A percentile compares a stretch with the other conserved stretches of the same genome.
phyloP scores from a whole-genome alignment of 768 basidiomycete genomes.

The Rhizopogon roseolus region DNA sequence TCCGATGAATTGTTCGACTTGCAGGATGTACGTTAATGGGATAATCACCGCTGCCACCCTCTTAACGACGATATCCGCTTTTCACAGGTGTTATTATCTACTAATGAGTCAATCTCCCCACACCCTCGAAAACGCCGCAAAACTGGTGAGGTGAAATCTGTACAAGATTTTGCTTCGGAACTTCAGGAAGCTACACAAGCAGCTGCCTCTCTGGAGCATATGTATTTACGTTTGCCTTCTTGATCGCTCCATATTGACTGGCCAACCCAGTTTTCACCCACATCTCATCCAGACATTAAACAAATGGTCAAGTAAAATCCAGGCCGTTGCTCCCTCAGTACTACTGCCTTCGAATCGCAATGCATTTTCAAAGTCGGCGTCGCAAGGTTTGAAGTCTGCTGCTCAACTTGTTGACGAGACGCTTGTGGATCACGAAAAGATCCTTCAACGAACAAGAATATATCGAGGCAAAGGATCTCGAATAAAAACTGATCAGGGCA shows the following conservation, averaged over 20 bases:
- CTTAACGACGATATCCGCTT: slow-evolving; percentile 11
- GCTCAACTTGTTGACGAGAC: slow-evolving; percentile 77
- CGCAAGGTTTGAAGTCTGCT: slow-evolving; percentile 53
- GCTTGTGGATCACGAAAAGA: slow-evolving; percentile 49
- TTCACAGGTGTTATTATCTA: slow-evolving; percentile 38
- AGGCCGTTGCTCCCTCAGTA: slow-evolving; percentile 81
- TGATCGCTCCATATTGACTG: not conserved
- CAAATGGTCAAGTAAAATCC: slow-evolving; percentile 97
- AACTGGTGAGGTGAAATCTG: slow-evolving; percentile 21
- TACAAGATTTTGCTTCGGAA: slow-evolving; percentile 13
- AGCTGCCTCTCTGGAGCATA: slow-evolving; percentile 43
- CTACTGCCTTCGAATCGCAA: slow-evolving; percentile 68
- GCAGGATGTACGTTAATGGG: slow-evolving; percentile 50
- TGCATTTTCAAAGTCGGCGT: slow-evolving; percentile 54
- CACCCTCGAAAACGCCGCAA: slow-evolving; percentile 58
- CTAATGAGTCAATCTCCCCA: slow-evolving; percentile 41
- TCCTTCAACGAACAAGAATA: slow-evolving; percentile 60
- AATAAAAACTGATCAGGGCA: slow-evolving; percentile 34
- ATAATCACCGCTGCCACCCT: not conserved
- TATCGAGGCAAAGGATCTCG: slow-evolving; percentile 45
- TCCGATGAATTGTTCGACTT: slow-evolving; percentile 65
- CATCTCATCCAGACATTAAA: slow-evolving; percentile 71
- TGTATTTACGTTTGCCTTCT: slow-evolving; percentile 33
- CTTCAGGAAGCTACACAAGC: slow-evolving; percentile 40
- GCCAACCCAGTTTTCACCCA: slow-evolving; percentile 50